Conservation (phyloP, 768 basidiomycete species). For the Pisolithus albus region DNA sequence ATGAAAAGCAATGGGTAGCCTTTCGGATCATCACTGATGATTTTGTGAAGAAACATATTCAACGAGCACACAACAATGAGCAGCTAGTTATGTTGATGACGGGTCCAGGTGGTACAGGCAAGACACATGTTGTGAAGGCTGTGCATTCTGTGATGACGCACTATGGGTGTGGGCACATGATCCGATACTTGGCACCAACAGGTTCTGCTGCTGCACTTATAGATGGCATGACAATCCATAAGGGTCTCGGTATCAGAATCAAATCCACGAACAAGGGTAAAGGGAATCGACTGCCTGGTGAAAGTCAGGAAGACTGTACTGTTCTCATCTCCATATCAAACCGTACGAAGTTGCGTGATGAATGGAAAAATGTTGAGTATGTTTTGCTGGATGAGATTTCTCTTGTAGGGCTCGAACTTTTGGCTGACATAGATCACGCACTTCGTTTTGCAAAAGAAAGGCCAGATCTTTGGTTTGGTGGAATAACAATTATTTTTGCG, state of each 20-base stretch:
- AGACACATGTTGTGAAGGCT: constrained; percentile 26
- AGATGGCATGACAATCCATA: constrained; percentile 25
- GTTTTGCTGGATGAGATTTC: too few species aligned
- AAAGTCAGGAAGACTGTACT: too few species aligned
- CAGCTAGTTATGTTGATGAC: constrained; percentile 13
- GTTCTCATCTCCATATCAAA: too few species aligned
- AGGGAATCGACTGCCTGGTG: too few species aligned
- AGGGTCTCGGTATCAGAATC: constrained; percentile 17
- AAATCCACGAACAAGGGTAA: constrained; percentile 10
- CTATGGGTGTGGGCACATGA: constrained; percentile 15
- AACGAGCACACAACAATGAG: too few species aligned
- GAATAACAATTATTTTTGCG: constrained; percentile 25
- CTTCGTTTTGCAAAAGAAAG: constrained; percentile 24
- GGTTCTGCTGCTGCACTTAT: constrained; percentile 26
- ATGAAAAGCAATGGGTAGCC: too few species aligned
- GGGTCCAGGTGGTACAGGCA: constrained; percentile 30
- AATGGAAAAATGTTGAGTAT: too few species aligned
- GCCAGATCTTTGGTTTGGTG: constrained; percentile 22
- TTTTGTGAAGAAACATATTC: too few species aligned
- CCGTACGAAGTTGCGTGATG: too few species aligned
- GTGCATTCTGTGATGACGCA: constrained; percentile 18
- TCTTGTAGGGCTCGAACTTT: too few species aligned
- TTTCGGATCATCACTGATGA: too few species aligned
- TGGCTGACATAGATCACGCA: too few species aligned
- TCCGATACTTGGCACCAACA: constrained; percentile 25